phyloP scores from a whole-genome alignment of 371 early-diverging fungal genomes.

The Smittium mucronatum region DNA sequence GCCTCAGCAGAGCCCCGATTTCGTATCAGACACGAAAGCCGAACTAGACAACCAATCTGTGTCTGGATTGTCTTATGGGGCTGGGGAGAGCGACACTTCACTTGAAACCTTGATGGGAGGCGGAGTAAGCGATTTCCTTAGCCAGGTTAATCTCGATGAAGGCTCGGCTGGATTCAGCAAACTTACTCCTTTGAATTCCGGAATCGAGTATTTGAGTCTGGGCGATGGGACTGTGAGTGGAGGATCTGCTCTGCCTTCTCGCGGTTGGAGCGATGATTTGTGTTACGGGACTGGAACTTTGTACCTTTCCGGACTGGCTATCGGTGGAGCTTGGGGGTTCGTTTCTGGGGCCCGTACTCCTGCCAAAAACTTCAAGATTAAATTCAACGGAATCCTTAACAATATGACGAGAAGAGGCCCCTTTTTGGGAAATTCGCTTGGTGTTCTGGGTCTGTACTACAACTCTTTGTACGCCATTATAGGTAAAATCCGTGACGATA shows the following conservation, averaged over 20 bases:
- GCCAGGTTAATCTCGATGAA: conserved; percentile 25
- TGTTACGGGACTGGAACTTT: conserved; percentile 77
- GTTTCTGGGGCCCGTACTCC: conserved; percentile 58
- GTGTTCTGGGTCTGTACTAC: conserved; percentile 68
- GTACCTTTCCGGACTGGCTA: conserved; percentile 60
- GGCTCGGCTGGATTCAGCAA: conserved; percentile 18
- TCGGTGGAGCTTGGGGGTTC: conserved; percentile 70
- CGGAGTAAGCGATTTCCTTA: conserved; percentile 30
- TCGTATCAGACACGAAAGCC: conserved; percentile 9
- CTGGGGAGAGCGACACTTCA: not conserved
- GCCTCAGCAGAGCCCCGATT: conserved; percentile 15
- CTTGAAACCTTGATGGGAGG: conserved; percentile 16
- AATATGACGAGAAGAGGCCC: conserved; percentile 75
- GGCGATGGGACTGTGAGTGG: conserved; percentile 24
- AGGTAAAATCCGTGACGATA: conserved; percentile 44
- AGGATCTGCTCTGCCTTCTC: conserved; percentile 45
- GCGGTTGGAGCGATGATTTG: conserved; percentile 70
- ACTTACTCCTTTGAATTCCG: conserved; percentile 17
- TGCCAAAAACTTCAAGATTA: conserved; percentile 52
- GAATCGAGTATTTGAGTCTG: conserved; percentile 31
- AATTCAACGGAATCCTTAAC: conserved; percentile 71
- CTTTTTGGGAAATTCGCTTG: conserved; percentile 70
- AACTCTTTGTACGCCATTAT: conserved; percentile 57
- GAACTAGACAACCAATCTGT: not conserved
- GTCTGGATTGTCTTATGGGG: conserved; percentile 8